Base-by-base conservation (phyloP, 345 rosid species). In the Eucalyptus viminalis region DNA sequence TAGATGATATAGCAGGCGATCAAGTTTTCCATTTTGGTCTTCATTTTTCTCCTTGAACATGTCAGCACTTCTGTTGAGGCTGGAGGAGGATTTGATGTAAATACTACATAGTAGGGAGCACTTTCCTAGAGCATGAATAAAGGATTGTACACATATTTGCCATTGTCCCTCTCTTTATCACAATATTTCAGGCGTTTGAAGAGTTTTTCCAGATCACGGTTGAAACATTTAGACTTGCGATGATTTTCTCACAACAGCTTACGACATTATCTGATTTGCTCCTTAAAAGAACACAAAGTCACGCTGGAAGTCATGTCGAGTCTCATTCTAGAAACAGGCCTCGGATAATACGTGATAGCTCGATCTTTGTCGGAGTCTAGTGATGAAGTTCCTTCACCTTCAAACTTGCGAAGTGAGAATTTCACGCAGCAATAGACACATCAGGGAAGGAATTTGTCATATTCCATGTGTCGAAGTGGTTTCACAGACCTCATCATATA, bases 381-480 rank as follows among this genome's bases (percentile, higher is more conserved):
- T 62, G 2, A 62, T 6, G 69, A 62, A 62, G 21, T 51, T 51
- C 54, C 9, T 51, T 51, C 8, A 51, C 54, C 54, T 17, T 51
- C 9, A 1, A 51, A 2, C 54, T 51, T 51, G 54, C 0, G 54
- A 51, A 51, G 54, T 3, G 22, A 51, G 54, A 51, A 34, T 34
- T 0, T 51, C 54, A 7, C 54, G 0, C 8, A 4, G 54, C 9
- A 51, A 17, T 7, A 7, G 9, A 51, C 9, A 3, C 54, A 17
- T 51, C 9, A 7, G 21, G 54, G 54, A 51, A 51, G 54, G 9
- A 51, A 6, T 4, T 51, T 51, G 54, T 16, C 54, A 51, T 51
- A 51, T 51, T 16, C 21, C 3, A 6, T 16, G 9, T 51, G 54
- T 0, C 3, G 54, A 16, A 3, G 54, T 51, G 54, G 54, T 51